These are phyloP conservation scores for Stevia rebaudiana DNA, from an alignment of 140 eudicot species.

Conservation along the genomic window DNA sequence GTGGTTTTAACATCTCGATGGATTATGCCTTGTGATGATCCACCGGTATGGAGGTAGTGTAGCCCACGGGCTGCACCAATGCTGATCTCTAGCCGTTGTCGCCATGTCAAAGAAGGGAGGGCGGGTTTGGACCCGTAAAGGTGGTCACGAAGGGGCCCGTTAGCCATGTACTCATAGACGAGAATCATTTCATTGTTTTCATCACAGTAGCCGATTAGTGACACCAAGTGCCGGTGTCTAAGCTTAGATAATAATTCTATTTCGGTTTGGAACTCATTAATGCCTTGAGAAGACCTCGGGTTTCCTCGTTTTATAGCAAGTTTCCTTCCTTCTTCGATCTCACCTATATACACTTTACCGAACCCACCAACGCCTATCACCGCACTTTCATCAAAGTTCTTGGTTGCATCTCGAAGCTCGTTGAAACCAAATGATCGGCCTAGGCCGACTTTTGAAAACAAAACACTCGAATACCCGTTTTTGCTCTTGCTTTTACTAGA, in stretches of 20 bases:
- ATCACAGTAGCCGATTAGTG: slow-evolving; percentile 80
- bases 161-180: slow-evolving; percentile 78
- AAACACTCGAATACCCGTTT: slow-evolving; percentile 47
- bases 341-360: slow-evolving; percentile 91
- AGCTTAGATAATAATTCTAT: slow-evolving; percentile 70
- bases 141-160: slow-evolving; percentile 84
- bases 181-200: slow-evolving; percentile 79
- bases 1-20: slow-evolving; percentile 93
- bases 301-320: slow-evolving; percentile 84
- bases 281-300: slow-evolving; percentile 71
- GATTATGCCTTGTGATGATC: slow-evolving; percentile 66
- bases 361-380: slow-evolving; percentile 93
- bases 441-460: slow-evolving; percentile 42
- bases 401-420: slow-evolving; percentile 63
- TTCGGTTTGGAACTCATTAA: slow-evolving; percentile 80
- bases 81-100: slow-evolving; percentile 78
- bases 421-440: slow-evolving; percentile 56
- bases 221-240: slow-evolving; percentile 79
- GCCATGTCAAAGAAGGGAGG: slow-evolving; percentile 57
- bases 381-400: slow-evolving; percentile 68
- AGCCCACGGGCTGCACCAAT: slow-evolving; percentile 88
- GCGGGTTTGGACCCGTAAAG: slow-evolving; percentile 61
- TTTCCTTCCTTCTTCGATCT: slow-evolving; percentile 52
- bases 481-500: slow-evolving; percentile 67
- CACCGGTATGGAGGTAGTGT: slow-evolving; percentile 89